Conservation (phyloP, 164 flowering plant genomes). For the Platanus orientalis region DNA sequence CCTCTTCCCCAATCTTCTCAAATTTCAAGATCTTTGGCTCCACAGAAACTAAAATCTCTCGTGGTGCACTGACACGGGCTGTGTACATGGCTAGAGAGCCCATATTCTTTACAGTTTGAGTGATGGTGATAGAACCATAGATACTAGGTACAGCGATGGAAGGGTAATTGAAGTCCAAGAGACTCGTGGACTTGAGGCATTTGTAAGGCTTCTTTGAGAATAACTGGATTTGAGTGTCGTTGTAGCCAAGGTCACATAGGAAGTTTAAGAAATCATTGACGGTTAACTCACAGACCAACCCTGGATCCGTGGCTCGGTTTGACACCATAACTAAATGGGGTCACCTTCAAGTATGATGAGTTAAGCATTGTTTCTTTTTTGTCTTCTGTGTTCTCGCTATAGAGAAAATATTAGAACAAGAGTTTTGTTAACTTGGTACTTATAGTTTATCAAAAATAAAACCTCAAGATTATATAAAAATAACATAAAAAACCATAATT, state of each 20-base stretch:
- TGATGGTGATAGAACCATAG: slow-evolving; percentile 24
- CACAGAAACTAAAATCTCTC: too few relatives aligned
- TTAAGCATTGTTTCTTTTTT: background rate
- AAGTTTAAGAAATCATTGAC: slow-evolving; percentile 43
- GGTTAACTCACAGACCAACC: slow-evolving; percentile 53
- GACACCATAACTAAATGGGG: slow-evolving; percentile 49
- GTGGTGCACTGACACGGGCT: too few relatives aligned
- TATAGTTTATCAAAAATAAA: too few relatives aligned
- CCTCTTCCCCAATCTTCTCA: too few relatives aligned
- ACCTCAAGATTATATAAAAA: too few relatives aligned
- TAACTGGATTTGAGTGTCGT: background rate
- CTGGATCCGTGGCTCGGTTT: slow-evolving; percentile 51
- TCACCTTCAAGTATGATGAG: slow-evolving; percentile 17
- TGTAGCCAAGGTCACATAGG: slow-evolving; percentile 41
- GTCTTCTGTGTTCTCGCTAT: too few relatives aligned
- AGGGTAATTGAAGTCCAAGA: slow-evolving; percentile 52
- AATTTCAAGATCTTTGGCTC: too few relatives aligned
- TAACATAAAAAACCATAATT: too few relatives aligned
- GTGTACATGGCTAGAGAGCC: slow-evolving; percentile 39
- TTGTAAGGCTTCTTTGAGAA: slow-evolving; percentile 5
- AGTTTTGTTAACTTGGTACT: too few relatives aligned
- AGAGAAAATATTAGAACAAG: too few relatives aligned
- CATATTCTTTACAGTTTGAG: slow-evolving; percentile 49
- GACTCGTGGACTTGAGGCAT: slow-evolving; percentile 15
- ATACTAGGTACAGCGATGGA: slow-evolving; percentile 44